Conservation (phyloP, 2,329 filamentous ascomycete genomes). For the Hyphodiscus sp. region DNA sequence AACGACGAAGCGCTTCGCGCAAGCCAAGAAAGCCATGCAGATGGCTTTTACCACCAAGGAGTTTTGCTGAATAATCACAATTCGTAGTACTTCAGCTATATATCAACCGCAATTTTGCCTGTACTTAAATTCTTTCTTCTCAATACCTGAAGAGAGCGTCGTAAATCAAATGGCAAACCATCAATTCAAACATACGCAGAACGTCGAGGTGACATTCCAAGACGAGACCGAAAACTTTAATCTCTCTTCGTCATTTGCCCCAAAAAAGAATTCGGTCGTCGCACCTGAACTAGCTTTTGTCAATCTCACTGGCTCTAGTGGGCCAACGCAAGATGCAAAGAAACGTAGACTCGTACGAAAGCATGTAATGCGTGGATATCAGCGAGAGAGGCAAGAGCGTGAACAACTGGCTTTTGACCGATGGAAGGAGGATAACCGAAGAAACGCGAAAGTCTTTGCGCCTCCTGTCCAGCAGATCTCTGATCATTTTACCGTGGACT, state of each 20-base stretch:
- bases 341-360: background rate
- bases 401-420: background rate
- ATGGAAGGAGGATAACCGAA: background rate
- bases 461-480: background rate
- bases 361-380: constrained; percentile 1
- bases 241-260: background rate
- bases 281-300: constrained; percentile 15
- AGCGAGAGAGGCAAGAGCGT: background rate
- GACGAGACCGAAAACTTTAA: background rate
- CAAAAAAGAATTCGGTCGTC: background rate
- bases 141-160: too few species aligned
- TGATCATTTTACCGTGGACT: too few species aligned
- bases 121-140: too few species aligned
- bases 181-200: background rate
- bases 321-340: background rate
- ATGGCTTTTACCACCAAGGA: background rate
- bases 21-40: background rate
- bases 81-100: too few species aligned
- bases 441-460: background rate
- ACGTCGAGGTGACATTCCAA: background rate
- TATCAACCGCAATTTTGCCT: too few species aligned
- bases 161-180: background rate
- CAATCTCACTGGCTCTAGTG: background rate
- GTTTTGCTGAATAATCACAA: background rate
- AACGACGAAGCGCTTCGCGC: too few species aligned